Evolutionary conservation across 352 stramenopile genomes (phyloP).

Genomic region (Elongisporangium prolatum): DNA sequence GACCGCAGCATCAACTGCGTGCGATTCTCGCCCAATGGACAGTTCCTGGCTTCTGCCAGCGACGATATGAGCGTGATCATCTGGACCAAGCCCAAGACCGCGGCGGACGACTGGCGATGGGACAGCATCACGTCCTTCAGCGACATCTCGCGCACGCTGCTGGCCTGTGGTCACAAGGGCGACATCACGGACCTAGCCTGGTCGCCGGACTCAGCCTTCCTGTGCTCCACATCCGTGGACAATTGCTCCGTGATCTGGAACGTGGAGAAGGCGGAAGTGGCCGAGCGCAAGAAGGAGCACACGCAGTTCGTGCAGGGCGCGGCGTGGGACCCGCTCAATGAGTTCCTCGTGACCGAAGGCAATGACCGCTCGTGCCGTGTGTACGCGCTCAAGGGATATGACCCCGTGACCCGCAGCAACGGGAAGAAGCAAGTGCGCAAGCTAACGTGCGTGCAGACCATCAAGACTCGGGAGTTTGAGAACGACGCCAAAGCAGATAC

Average conservation of each 20-base stretch:
- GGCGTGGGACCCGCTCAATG: conserved; percentile 93
- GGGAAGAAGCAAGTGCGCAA: conserved; percentile 72
- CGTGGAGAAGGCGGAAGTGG: conserved; percentile 62
- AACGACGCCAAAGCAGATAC: conserved; percentile 9
- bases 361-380: conserved; percentile 94
- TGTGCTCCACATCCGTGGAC: conserved; percentile 92
- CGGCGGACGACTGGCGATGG: conserved; percentile 68
- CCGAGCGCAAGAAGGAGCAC: conserved; percentile 90
- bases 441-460: conserved; percentile 66
- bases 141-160: conserved; percentile 69
- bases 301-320: conserved; percentile 96
- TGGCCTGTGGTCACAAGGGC: conserved; percentile 80
- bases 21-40: conserved; percentile 86
- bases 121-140: conserved; percentile 73
- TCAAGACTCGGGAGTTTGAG: conserved; percentile 71
- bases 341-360: conserved; percentile 92
- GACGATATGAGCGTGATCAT: conserved; percentile 89
- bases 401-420: conserved; percentile 30
- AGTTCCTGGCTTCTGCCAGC: conserved; percentile 82
- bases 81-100: conserved; percentile 73
- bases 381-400: conserved; percentile 81
- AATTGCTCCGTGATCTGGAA: conserved; percentile 90
- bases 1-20: conserved; percentile 90
- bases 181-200: conserved; percentile 92
- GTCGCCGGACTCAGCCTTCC: conserved; percentile 88